A percentile compares a stretch with the other conserved stretches of the same genome.
Evolutionary conservation across 305 asterid genomes (phyloP).

Genomic region (Andrographis paniculata): DNA sequence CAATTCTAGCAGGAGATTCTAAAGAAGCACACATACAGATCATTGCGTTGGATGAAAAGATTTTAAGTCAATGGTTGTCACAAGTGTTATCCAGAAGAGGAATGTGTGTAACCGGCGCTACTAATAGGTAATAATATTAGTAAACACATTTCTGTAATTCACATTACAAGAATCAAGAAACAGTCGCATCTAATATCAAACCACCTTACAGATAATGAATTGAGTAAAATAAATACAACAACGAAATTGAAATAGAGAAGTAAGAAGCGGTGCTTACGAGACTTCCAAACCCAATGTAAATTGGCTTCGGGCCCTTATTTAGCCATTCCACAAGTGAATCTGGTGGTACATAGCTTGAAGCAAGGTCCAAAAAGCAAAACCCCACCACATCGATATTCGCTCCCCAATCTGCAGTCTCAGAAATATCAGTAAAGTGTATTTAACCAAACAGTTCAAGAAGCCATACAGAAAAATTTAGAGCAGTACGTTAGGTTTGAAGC

Average conservation of each 20-base stretch:
- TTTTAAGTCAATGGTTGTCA: neutral
- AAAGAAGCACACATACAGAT: too few species aligned
- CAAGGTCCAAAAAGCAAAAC: conserved; percentile 92
- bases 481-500: too few species aligned
- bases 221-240: neutral
- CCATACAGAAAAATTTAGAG: too few species aligned
- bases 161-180: too few species aligned
- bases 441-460: too few species aligned
- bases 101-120: too few species aligned
- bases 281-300: conserved; percentile 91
- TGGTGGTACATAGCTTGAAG: conserved; percentile 72
- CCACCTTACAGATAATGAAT: neutral
- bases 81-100: neutral
- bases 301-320: conserved; percentile 57
- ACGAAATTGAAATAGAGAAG: neutral
- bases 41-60: too few species aligned
- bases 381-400: conserved; percentile 83
- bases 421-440: conserved; percentile 9
- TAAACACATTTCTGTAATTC: too few species aligned
- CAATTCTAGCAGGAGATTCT: too few species aligned
- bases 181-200: neutral
- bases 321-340: conserved; percentile 71
- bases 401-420: conserved; percentile 74
- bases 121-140: too few species aligned
- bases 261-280: conserved; percentile 51